These are phyloP conservation scores for Avena sativa DNA, from an alignment of 176 grass and related monocot genomes.

Conservation along the genomic window DNA sequence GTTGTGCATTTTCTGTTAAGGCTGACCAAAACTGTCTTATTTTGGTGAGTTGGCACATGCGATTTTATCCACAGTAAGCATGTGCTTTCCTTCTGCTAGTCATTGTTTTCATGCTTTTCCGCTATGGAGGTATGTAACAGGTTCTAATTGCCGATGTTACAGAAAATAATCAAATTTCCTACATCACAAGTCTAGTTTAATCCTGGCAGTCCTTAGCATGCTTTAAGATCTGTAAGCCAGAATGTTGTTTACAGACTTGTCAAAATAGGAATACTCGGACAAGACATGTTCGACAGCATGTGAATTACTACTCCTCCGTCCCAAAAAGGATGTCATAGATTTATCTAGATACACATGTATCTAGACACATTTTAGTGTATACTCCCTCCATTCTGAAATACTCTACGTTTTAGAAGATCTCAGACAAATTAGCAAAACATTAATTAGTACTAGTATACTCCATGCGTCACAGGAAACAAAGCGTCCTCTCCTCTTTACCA, in stretches of 20 bases:
- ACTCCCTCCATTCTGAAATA: too few relatives aligned
- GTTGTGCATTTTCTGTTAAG: background rate
- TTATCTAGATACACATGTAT: too few relatives aligned
- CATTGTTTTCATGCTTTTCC: background rate
- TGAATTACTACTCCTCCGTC: background rate
- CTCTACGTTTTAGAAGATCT: too few relatives aligned
- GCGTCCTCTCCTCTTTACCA: too few relatives aligned
- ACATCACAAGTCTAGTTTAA: slow-evolving; percentile 20
- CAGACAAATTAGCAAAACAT: too few relatives aligned
- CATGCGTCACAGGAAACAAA: too few relatives aligned
- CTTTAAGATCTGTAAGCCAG: background rate
- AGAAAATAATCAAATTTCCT: background rate
- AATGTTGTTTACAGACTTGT: background rate
- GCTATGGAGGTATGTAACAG: background rate
- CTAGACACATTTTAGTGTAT: too few relatives aligned
- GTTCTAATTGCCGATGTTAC: background rate
- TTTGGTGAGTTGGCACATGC: background rate
- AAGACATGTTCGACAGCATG: background rate
- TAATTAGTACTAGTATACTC: too few relatives aligned
- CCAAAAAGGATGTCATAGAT: too few relatives aligned
- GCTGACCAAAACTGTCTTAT: background rate
- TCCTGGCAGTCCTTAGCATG: background rate
- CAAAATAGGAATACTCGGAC: background rate
- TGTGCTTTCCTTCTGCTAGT: slow-evolving; percentile 1
- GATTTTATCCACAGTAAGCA: slow-evolving; percentile 8